Conservation (phyloP, 202 grass and related monocot genomes). For the Carex sylvatica region DNA sequence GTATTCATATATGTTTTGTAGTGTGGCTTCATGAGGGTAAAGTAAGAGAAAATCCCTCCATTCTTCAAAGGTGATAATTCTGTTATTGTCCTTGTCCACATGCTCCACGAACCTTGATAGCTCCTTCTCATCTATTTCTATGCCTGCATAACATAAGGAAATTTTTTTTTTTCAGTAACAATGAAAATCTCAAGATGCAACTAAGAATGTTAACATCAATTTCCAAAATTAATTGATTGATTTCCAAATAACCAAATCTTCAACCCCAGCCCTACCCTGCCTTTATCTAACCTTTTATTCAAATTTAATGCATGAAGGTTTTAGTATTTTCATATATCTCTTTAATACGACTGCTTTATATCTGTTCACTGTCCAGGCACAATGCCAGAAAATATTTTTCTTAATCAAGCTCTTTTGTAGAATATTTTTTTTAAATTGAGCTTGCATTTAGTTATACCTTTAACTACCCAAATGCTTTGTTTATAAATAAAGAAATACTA, state of each 20-base stretch:
- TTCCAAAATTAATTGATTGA: neutral
- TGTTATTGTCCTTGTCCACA: slow-evolving; percentile 97
- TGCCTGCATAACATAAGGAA: slow-evolving; percentile 54
- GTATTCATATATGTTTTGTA: slow-evolving; percentile 93
- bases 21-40: slow-evolving; percentile 90
- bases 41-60: slow-evolving; percentile 99
- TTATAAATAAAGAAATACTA: neutral
- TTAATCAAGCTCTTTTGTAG: neutral
- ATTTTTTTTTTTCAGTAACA: neutral
- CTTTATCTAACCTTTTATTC: neutral
- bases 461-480: neutral
- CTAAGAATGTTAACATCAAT: neutral
- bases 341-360: neutral
- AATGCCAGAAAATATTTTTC: neutral
- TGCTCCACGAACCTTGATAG: slow-evolving; percentile 91
- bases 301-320: neutral
- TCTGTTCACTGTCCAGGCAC: neutral
- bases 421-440: neutral
- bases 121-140: slow-evolving; percentile 93
- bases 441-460: neutral
- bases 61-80: slow-evolving; percentile 98
- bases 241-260: neutral
- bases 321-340: neutral
- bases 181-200: neutral
- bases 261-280: neutral